Evolutionary conservation across 2,329 filamentous ascomycete species (phyloP).

Genomic region (Phaeosphaeriaceae sp.): DNA sequence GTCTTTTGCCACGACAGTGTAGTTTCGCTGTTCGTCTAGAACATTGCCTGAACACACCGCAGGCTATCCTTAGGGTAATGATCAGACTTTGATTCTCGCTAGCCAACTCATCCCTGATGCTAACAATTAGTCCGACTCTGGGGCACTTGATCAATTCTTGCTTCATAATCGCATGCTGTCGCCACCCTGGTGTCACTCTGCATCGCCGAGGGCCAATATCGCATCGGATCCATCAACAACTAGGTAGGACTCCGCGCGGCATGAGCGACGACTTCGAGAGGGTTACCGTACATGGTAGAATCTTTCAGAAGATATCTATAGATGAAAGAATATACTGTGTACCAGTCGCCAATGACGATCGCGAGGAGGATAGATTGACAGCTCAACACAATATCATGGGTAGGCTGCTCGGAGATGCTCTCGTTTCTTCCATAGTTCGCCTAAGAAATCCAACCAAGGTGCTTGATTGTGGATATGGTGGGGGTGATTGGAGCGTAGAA

Average conservation of each 20-base stretch:
- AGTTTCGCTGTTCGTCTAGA: conserved; percentile 17
- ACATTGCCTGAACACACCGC: conserved; percentile 13
- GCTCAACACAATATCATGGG: conserved; percentile 43
- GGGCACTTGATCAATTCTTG: background rate
- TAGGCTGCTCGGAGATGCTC: conserved; percentile 35
- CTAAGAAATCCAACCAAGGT: conserved; percentile 37
- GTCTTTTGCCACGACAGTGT: conserved; percentile 20
- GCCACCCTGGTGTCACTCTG: background rate
- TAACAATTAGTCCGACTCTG: background rate
- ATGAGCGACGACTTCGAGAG: conserved; percentile 29
- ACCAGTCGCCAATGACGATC: conserved; percentile 44
- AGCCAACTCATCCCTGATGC: background rate
- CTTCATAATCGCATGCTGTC: background rate
- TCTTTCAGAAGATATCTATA: conserved; percentile 48
- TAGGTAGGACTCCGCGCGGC: background rate
- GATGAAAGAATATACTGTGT: conserved; percentile 48
- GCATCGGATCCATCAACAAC: background rate
- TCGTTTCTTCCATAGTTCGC: conserved; percentile 39
- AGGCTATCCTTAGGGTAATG: conserved; percentile 1
- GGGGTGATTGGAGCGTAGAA: conserved; percentile 46
- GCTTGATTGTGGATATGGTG: conserved; percentile 50
- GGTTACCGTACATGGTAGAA: conserved; percentile 45
- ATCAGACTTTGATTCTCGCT: conserved; percentile 5
- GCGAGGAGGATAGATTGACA: conserved; percentile 47
- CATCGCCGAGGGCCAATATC: background rate